Percentiles rank a stretch among this genome's conserved stretches.
phyloP scores from a whole-genome alignment of 352 stramenopile species.

The Pythium aristosporum region DNA sequence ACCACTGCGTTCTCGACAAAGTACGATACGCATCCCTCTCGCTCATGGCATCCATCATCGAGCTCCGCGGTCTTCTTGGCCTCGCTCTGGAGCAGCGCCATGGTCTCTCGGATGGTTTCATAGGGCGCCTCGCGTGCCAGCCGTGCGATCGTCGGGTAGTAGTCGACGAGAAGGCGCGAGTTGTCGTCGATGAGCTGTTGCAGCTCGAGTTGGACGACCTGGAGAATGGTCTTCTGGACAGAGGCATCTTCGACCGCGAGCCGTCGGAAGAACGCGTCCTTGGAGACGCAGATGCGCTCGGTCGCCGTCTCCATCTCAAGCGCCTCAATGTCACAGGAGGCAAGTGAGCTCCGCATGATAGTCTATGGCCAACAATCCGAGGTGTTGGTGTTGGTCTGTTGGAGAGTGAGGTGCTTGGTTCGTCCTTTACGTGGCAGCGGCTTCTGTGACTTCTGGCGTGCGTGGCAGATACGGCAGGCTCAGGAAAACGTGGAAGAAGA shows the following conservation, averaged over 20 bases:
- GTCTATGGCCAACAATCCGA: not conserved
- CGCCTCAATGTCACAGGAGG: conserved; percentile 3
- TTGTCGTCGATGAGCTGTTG: conserved; percentile 45
- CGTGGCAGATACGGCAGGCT: not conserved
- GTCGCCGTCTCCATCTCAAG: conserved; percentile 11
- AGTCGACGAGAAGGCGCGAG: conserved; percentile 49
- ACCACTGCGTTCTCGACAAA: conserved; percentile 55
- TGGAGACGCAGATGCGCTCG: conserved; percentile 61
- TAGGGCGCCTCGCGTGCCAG: conserved; percentile 71
- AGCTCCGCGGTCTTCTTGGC: conserved; percentile 36
- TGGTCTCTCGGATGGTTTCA: conserved; percentile 55
- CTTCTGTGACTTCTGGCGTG: conserved; percentile 4
- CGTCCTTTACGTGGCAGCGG: not conserved
- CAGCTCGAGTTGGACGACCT: conserved; percentile 52
- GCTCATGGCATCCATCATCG: not conserved
- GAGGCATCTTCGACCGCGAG: conserved; percentile 61
- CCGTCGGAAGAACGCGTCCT: conserved; percentile 81
- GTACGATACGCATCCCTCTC: conserved; percentile 39
- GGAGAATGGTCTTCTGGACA: conserved; percentile 63
- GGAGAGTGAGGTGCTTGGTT: not conserved
- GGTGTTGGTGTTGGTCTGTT: not conserved
- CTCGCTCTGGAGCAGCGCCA: conserved; percentile 40
- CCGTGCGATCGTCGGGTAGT: conserved; percentile 66
- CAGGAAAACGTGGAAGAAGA: conserved; percentile 10
- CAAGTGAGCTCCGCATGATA: conserved; percentile 4